Evolutionary conservation across 2,329 filamentous ascomycete genomes (phyloP).

Genomic region (Dactylellina haptotyla): DNA sequence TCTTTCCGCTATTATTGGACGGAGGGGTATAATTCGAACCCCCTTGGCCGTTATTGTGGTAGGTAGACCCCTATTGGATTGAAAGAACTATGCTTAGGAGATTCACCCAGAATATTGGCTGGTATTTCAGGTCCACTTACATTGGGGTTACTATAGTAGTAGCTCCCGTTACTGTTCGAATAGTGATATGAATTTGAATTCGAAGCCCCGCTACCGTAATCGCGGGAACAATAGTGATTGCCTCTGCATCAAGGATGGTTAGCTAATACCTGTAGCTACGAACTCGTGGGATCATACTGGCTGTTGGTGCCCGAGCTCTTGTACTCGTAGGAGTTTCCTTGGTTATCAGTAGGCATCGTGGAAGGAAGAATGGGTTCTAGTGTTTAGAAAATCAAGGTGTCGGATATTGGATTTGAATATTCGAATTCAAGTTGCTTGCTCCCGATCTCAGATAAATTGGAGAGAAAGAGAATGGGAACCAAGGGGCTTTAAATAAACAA

Average conservation of each 20-base stretch:
- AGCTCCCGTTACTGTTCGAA: constrained; percentile 53
- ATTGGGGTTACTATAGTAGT: constrained; percentile 57
- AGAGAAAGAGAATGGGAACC: too few species aligned
- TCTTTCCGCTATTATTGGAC: constrained; percentile 25
- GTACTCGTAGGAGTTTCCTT: constrained; percentile 52
- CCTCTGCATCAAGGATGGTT: constrained; percentile 28
- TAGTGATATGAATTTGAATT: constrained; percentile 57
- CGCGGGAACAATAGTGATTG: constrained; percentile 55
- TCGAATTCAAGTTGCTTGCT: too few species aligned
- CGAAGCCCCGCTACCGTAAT: constrained; percentile 54
- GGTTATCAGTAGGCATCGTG: constrained; percentile 55
- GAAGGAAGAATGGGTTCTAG: not conserved
- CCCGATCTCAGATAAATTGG: too few species aligned
- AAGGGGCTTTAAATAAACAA: too few species aligned
- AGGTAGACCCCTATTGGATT: constrained; percentile 51
- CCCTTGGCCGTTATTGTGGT: constrained; percentile 55
- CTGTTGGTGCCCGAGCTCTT: constrained; percentile 54
- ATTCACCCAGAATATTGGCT: not conserved
- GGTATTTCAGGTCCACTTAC: constrained; percentile 14
- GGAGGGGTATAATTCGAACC: constrained; percentile 51
- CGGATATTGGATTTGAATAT: not conserved
- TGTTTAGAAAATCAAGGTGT: not conserved
- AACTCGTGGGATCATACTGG: too few species aligned
- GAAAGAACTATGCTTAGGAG: not conserved
- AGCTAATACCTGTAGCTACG: not conserved